phyloP scores from a whole-genome alignment of 257 asterid species.

The Petunia axillaris region DNA sequence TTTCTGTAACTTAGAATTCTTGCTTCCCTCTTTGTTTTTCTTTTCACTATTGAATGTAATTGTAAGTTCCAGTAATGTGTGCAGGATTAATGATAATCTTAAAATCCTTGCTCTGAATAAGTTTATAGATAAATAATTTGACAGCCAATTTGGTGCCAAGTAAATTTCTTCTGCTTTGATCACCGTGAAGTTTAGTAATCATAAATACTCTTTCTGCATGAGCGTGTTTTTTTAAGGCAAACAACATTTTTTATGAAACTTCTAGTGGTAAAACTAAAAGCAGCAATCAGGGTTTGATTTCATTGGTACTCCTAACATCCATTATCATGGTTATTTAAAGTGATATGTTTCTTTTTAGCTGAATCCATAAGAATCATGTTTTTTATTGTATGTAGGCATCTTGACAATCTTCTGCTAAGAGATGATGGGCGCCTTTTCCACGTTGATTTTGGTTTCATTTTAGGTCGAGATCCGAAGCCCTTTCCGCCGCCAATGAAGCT shows the following conservation, averaged over 20 bases:
- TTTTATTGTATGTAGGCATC: conserved; percentile 71
- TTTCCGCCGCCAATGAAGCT: conserved; percentile 99
- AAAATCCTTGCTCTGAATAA: neutral
- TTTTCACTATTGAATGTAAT: neutral
- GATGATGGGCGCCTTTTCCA: conserved; percentile 98
- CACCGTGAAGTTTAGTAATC: neutral
- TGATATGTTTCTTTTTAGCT: conserved; percentile 8
- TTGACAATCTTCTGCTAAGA: conserved; percentile 90
- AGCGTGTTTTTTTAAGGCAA: neutral
- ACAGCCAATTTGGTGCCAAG: neutral
- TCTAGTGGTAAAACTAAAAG: neutral
- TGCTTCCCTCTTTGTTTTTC: neutral
- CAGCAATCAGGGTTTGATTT: neutral
- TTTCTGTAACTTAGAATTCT: conserved; percentile 21
- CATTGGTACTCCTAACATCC: neutral
- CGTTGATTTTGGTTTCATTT: conserved; percentile 94
- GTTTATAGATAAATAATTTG: neutral
- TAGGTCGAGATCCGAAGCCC: conserved; percentile 97
- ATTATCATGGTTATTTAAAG: neutral
- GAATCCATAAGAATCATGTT: conserved; percentile 19
- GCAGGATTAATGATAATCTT: conserved; percentile 8
- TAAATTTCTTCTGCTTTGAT: neutral
- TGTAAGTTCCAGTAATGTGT: neutral
- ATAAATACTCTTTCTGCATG: neutral
- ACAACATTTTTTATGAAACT: neutral